Evolutionary conservation across 2,329 filamentous ascomycete species (phyloP), one percentile per base, ranked within the genome.

Genomic region (Alternaria ventricosa): DNA sequence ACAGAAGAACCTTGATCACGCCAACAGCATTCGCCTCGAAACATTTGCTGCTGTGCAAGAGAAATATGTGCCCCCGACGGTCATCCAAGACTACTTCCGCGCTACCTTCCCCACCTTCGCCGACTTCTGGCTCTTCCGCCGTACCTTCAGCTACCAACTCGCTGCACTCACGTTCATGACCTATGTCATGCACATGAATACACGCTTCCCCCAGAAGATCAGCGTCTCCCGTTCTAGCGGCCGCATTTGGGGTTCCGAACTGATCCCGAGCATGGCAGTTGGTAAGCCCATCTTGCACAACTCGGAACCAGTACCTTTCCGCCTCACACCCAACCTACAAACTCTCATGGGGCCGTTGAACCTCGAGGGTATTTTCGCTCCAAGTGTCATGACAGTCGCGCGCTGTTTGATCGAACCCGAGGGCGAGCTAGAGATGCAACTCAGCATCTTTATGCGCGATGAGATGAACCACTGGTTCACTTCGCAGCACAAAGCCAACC

Each of bases 401-500:
- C 89, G 96, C 50, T 97, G 93, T 81, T 86, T 99, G 65, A 96
- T 94, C 12, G 94, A 98, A 76, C 93, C 94, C 44, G 80, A 82
- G 53, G 80, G 79, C 74, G 94, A 98, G 80, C 87, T 99, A n/a
- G 96, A 97, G 78, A 94, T 97, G 80, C 93, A 96, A 64, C 87
- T 99, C 54, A 93, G 91, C 60, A 88, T 99, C 63, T 98, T 98
- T 79, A 96, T 99, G 66, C 89, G 96, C 7, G 96, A 99, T 75
- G 96, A 99, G 82, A 96, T 99, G 87, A 94, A 95, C 69, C 96
- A 94, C 82, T 99, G 96, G 96, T 94, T 94, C 72, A 96, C 92
- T 3, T 91, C 89, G 68, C 87, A 89, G 66, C 92, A 97, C 77
- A 88, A 93, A 47, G 71, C 75, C n/a, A 60, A 23, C 10, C 65